phyloP scores from a whole-genome alignment of 306 rosid genomes.

The Clitoria ternatea region DNA sequence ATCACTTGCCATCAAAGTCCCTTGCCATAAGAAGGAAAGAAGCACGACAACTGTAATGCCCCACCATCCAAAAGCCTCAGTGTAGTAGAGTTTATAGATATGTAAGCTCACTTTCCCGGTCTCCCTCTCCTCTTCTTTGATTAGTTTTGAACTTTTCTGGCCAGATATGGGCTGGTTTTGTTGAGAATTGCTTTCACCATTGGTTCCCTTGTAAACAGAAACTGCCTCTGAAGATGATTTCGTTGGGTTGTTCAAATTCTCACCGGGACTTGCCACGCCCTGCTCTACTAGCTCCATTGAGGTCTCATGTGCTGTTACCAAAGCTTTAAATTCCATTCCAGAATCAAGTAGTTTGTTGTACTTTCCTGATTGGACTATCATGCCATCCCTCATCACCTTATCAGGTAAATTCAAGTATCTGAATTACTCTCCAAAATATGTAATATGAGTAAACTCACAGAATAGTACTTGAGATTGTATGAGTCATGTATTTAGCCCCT shows the following conservation, averaged over 20 bases:
- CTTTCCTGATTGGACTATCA: conserved; percentile 65
- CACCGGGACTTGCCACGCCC: conserved; percentile 20
- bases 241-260: conserved; percentile 25
- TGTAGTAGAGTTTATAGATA: conserved; percentile 58
- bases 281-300: conserved; percentile 78
- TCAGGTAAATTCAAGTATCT: background rate
- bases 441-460: no score
- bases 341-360: conserved; percentile 43
- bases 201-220: conserved; percentile 29
- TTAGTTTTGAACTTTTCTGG: conserved; percentile 54
- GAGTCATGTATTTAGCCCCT: no score
- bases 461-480: no score
- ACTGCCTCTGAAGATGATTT: conserved; percentile 19
- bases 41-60: conserved; percentile 45
- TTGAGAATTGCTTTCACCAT: conserved; percentile 38
- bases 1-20: conserved; percentile 53
- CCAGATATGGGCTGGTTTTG: conserved; percentile 31
- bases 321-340: conserved; percentile 58
- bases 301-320: conserved; percentile 71
- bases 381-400: conserved; percentile 74
- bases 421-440: background rate
- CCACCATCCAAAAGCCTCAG: conserved; percentile 85
- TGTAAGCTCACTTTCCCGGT: conserved; percentile 64
- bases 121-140: conserved; percentile 78
- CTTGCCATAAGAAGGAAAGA: conserved; percentile 58